Evolutionary conservation across 2,329 filamentous ascomycete genomes (phyloP), one percentile per base, ranked within the genome.

Genomic region (Akanthomyces muscarius): DNA sequence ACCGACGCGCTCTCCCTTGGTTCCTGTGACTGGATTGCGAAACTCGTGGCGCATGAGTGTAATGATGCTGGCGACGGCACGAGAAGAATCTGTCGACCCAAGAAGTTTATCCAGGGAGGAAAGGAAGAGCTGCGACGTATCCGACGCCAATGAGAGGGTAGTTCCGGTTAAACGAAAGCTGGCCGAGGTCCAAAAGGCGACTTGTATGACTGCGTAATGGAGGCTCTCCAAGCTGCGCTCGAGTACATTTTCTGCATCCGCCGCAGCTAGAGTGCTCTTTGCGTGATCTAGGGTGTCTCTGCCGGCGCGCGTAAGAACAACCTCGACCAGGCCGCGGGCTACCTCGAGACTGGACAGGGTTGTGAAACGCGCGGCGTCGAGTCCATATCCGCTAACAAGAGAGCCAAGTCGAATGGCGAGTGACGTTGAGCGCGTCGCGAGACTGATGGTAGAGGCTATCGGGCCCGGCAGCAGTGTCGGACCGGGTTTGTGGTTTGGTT

Each of bases 31-130:
- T 0, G 86, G 85, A 63, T 87, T 86, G 59, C 83, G 81, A 64
- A 89, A 87, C 71, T 89, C 87, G 63, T 85, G 80, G 36, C 85
- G 81, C 53, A 89, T 82, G 38, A 89, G 75, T 1, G 83, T 83
- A 66, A 89, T 81, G 68, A 89, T 89, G 70, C 85, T 86, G 2
- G 86, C 85, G 64, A 89, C 87, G 13, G 87, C 86, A 47, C 86
- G 77, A 2, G 86, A 89, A 2, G 86, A 88, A 70, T 89, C 87
- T n/a, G 87, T 89, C 2, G 85, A 87, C 16, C 87, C 87, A 33
- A 89, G 83, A 45, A 89, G 82, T 66, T 86, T 83, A 69, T 89
- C 86, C 25, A 89, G 75, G 0, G 83, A 82, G 3, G 81, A 81
- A 10, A 89, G 75, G 0, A 87, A 73, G 38, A 87, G 74, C 64